A percentile compares a stretch with the other conserved stretches of the same genome.
These are phyloP conservation scores for Leccinum boreale DNA, from an alignment of 768 basidiomycete genomes.

Conservation along the genomic window DNA sequence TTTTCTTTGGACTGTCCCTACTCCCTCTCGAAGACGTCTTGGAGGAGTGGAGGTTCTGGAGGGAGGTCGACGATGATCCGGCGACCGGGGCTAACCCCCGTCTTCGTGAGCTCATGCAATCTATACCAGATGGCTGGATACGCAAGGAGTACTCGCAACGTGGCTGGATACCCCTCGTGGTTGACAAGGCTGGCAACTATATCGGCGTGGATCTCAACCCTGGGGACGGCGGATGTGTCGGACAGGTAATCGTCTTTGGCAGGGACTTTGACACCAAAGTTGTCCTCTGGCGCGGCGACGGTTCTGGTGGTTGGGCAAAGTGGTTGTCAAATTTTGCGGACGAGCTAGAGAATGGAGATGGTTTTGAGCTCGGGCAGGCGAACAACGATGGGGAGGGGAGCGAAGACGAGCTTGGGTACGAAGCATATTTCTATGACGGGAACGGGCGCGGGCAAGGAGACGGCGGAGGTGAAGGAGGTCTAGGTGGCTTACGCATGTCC, in stretches of 20 bases:
- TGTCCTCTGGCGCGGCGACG: conserved; percentile 90
- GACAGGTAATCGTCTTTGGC: conserved; percentile 98
- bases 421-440: conserved; percentile 83
- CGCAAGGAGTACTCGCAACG: conserved; percentile 86
- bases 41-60: conserved; percentile 96
- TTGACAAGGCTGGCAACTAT: conserved; percentile 94
- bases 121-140: conserved; percentile 88
- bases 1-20: conserved; percentile 94
- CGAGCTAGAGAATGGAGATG: conserved; percentile 87
- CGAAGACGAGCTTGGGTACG: conserved; percentile 84
- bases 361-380: conserved; percentile 69
- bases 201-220: conserved; percentile 95
- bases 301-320: conserved; percentile 88
- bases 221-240: conserved; percentile 64
- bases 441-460: conserved; percentile 74
- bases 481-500: conserved; percentile 67
- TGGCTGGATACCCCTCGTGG: conserved; percentile 95
- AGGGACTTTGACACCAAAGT: conserved; percentile 98
- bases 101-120: conserved; percentile 76
- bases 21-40: conserved; percentile 90
- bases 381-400: conserved; percentile 63
- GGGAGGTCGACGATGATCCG: conserved; percentile 89
- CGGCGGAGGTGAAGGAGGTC: conserved; percentile 70
- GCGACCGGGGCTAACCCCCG: conserved; percentile 74
- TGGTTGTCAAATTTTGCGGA: conserved; percentile 92